Base-by-base conservation (phyloP, 2,329 filamentous ascomycete species). In the Helotiales sp. region DNA sequence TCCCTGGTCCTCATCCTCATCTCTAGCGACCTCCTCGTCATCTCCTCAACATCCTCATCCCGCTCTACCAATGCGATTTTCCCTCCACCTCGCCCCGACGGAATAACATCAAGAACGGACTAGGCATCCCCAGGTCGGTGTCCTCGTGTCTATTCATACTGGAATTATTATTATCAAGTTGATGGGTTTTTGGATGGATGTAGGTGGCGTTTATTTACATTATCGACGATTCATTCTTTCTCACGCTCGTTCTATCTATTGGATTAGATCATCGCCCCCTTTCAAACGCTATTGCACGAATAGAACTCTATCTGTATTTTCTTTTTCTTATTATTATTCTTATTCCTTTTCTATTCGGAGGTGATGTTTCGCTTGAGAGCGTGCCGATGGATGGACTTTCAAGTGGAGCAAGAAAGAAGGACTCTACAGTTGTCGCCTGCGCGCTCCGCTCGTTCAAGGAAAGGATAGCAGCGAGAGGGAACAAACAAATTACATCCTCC, bases 81-180 rank as follows among this genome's bases (percentile, higher is more conserved):
- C 63, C 67, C 3, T 66, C 64, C 49, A 65, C 66, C 1, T 70
- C 71, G 22, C 73, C 74, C 6, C 65, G 30, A 17, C 80, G 79
- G 77, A 73, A 77, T 57, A 73, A 76, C 55, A 79, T 80, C 2
- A 74, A 80, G 26, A 75, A 81, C 10, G 80, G 75, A 0, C 78
- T 91, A 47, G 83, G 83, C 13, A 79, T 82, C 2, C 78, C 85
- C 37, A 85, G 87, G 6, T 77, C 91, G 52, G 79, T 86, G 1
- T 87, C 91, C 74, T 89, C 86, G 64, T 86, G 83, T 71, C 73
- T 91, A 30, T 92, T 92, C 75, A 82, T 92, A 80, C 72, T 83
- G 0, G 90, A 92, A 78, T 77, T 92, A 76, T 63, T 84, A 10
- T 78, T 85, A 10, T 78, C 85, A 2, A 85, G 83, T 32, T 77